A percentile compares a stretch with the other conserved stretches of the same genome.
phyloP scores from a whole-genome alignment of 106 monocot species.

The Dendrobium nobile region DNA sequence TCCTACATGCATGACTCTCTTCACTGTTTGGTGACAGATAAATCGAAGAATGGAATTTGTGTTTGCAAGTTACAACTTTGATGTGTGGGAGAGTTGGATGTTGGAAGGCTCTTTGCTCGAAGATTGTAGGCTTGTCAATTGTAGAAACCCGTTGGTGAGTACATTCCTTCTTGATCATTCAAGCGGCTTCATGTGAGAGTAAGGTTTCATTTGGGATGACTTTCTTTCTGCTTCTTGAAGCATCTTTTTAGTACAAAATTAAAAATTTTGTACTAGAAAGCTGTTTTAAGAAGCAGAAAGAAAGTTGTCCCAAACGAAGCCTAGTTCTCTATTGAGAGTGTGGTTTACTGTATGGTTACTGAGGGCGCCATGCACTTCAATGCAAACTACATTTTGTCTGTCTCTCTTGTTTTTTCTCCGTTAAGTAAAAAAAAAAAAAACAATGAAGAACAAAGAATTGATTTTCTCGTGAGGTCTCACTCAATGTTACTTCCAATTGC shows the following conservation, averaged over 20 bases:
- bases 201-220: neutral
- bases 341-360: neutral
- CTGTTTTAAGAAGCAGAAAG: no score
- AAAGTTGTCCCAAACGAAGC: no score
- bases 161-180: neutral
- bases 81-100: constrained; percentile 56
- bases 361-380: neutral
- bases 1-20: neutral
- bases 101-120: constrained; percentile 42
- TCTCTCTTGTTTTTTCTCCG: neutral
- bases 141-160: constrained; percentile 38
- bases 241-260: no score
- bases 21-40: constrained; percentile 22
- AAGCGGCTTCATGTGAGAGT: neutral
- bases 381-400: neutral
- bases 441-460: neutral
- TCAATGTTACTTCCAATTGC: neutral
- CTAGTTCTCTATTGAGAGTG: neutral
- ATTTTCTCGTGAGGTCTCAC: neutral
- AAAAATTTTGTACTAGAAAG: no score
- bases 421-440: neutral
- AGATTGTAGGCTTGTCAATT: constrained; percentile 48
- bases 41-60: constrained; percentile 51
- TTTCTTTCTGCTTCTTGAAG: no score
- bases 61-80: constrained; percentile 50